These are phyloP conservation scores for Rutidosis leptorrhynchoides DNA, from an alignment of 129 eudicot species.

Conservation along the genomic window DNA sequence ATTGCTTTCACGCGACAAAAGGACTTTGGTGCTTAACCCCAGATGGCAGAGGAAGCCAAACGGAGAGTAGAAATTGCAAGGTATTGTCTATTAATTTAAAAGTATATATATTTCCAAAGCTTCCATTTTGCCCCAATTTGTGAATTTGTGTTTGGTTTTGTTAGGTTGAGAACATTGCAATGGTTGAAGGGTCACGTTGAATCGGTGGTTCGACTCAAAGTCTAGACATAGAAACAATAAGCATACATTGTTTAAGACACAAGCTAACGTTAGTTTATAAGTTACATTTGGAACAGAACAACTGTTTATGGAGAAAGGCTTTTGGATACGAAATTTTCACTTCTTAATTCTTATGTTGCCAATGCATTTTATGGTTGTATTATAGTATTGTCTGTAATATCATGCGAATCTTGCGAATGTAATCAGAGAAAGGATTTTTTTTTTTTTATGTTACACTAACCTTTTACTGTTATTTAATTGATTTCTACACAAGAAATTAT, in stretches of 20 bases:
- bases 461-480: too few species aligned
- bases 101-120: neutral
- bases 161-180: constrained; percentile 82
- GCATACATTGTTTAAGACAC: constrained; percentile 81
- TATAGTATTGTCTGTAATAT: neutral
- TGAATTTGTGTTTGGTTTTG: constrained; percentile 16
- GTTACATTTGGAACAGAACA: constrained; percentile 23
- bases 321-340: constrained; percentile 11
- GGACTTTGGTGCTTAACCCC: constrained; percentile 93
- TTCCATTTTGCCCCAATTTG: neutral
- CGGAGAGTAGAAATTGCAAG: constrained; percentile 98
- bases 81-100: constrained; percentile 31
- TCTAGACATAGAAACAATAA: constrained; percentile 90
- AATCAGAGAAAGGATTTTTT: too few species aligned
- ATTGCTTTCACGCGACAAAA: constrained; percentile 95
- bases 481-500: too few species aligned
- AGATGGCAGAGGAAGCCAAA: constrained; percentile 99
- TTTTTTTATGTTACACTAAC: too few species aligned
- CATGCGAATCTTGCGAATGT: too few species aligned
- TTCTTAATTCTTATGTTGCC: neutral
- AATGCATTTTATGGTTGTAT: neutral
- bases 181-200: constrained; percentile 96
- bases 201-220: constrained; percentile 94
- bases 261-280: constrained; percentile 14
- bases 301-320: constrained; percentile 30